Conservation (phyloP, 2,329 filamentous ascomycete species). For the Pleoardoris graminearum region DNA sequence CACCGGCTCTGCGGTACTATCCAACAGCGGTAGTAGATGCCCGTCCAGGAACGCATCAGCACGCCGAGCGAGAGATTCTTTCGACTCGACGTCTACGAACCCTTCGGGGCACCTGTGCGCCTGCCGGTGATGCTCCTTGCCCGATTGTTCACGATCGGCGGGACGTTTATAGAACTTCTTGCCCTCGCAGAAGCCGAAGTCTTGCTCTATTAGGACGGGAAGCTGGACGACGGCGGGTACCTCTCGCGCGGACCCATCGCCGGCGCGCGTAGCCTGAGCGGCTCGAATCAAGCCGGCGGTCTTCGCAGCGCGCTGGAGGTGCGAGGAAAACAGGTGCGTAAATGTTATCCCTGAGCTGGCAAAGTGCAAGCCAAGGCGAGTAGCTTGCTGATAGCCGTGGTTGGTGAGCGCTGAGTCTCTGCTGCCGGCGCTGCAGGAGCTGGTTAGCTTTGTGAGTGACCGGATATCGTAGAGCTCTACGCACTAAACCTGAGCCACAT, state of each 20-base stretch:
- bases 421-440: conserved; percentile 66
- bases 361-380: conserved; percentile 69
- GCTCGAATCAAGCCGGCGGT: conserved; percentile 70
- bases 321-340: conserved; percentile 74
- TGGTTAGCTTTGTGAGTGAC: conserved; percentile 27
- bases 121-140: conserved; percentile 47
- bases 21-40: conserved; percentile 63
- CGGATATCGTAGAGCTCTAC: conserved; percentile 13
- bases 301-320: conserved; percentile 71
- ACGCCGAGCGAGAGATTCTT: conserved; percentile 66
- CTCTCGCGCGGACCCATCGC: background rate
- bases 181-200: conserved; percentile 74
- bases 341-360: conserved; percentile 66
- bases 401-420: conserved; percentile 80
- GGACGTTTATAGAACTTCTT: conserved; percentile 56
- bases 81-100: conserved; percentile 67
- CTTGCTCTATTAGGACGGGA: conserved; percentile 65
- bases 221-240: conserved; percentile 30
- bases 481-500: conserved; percentile 77
- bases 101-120: conserved; percentile 47
- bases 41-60: conserved; percentile 67
- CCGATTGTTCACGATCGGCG: conserved; percentile 37
- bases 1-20: conserved; percentile 27
- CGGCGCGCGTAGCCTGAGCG: conserved; percentile 49
- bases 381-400: conserved; percentile 80